Percentiles rank a stretch among this genome's conserved stretches.
phyloP scores from a whole-genome alignment of 176 grass and related monocot genomes.

The Cymbopogon citratus region DNA sequence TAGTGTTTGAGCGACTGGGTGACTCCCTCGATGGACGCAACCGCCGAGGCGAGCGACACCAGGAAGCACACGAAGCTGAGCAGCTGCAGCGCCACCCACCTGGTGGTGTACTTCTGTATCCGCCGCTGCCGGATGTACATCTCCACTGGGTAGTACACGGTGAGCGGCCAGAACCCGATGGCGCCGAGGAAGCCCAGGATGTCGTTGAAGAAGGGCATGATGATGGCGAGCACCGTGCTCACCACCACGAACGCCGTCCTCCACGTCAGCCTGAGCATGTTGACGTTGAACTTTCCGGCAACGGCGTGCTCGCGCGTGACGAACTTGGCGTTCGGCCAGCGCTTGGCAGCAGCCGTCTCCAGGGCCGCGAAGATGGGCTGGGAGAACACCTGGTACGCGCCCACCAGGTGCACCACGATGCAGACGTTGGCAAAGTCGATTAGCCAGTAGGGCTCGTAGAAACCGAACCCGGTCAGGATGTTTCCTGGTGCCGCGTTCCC shows the following conservation, averaged over 20 bases:
- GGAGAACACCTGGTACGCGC: conserved; percentile 82
- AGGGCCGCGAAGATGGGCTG: conserved; percentile 73
- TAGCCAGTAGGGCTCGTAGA: conserved; percentile 84
- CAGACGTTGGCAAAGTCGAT: conserved; percentile 74
- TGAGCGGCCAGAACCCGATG: conserved; percentile 93
- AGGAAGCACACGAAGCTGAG: conserved; percentile 87
- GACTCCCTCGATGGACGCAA: conserved; percentile 66
- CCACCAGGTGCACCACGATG: conserved; percentile 80
- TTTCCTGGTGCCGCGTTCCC: conserved; percentile 75
- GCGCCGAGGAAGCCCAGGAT: conserved; percentile 74
- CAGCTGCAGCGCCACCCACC: conserved; percentile 62
- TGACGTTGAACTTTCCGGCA: conserved; percentile 36
- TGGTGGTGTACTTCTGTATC: conserved; percentile 42
- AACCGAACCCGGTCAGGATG: conserved; percentile 87
- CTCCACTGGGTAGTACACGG: conserved; percentile 83
- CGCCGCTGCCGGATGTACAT: conserved; percentile 76
- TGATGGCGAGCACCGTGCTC: conserved; percentile 66
- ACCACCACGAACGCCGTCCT: conserved; percentile 63
- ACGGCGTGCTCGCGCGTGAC: conserved; percentile 36
- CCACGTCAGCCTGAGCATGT: conserved; percentile 63
- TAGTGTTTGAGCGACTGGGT: conserved; percentile 50
- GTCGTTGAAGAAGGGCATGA: conserved; percentile 96
- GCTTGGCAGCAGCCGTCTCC: conserved; percentile 34
- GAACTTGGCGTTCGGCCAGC: conserved; percentile 40
- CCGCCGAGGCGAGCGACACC: conserved; percentile 55